Evolutionary conservation across 2,329 filamentous ascomycete species (phyloP), one percentile per base, ranked within the genome.

Genomic region (Sphaerulina musiva): DNA sequence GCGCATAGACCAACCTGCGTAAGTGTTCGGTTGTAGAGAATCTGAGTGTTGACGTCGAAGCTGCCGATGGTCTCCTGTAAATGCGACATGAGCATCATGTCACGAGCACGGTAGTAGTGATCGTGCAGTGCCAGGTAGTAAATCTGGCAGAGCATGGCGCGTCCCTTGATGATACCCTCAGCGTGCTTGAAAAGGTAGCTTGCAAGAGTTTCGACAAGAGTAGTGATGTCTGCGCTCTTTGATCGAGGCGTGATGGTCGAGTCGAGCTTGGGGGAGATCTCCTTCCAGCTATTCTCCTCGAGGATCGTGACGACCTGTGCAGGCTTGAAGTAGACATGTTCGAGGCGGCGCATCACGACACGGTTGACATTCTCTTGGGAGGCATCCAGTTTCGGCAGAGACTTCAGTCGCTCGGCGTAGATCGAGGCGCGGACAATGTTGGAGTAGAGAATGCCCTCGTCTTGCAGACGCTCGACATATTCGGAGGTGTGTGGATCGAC

Each of bases 31-130:
- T 98, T 98, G 84, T 95, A 98, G 54, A 98, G 85, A 59, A 98
- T 98, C 75, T 98, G 93, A 53, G 89, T 95, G 76, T 86, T 89
- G 64, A 98, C 87, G 68, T 98, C 93, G 69, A 98, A 98, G 75
- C 88, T 95, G 76, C 83, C 82, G 71, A 98, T 98, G 52, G 88
- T 95, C 78, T 98, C 93, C 70, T 96, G 92, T 70, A 98, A 78
- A 77, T 98, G 93, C 14, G 93, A 98, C 90, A 98, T 98, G 73
- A 98, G 83, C 86, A 97, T 95, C 87, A 98, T 92, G 73, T 98
- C 95, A 63, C 93, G 88, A 67, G 93, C 87, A 75, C 87, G 89
- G 81, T 95, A 97, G 80, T 97, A 98, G 67, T 95, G 86, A 74
- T 96, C 91, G 74, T 98, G 93, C 50, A 98, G 82, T 48, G 93